Conservation (phyloP, 495 filamentous ascomycete species). For the Pyrenula massariospora region DNA sequence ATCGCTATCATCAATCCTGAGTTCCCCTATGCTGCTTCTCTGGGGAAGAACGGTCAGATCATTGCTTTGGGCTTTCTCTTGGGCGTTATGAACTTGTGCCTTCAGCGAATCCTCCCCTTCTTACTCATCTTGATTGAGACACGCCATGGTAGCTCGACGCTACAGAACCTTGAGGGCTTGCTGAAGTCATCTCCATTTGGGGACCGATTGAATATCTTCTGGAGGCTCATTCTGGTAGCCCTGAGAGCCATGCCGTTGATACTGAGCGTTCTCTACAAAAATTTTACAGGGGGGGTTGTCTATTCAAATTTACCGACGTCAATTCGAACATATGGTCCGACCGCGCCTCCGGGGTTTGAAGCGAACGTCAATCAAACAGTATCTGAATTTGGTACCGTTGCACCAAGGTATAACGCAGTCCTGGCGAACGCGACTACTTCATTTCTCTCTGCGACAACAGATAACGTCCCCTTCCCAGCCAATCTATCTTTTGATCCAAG, state of each 20-base stretch:
- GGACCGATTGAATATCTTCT: neutral
- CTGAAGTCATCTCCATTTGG: neutral
- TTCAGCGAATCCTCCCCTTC: constrained; percentile 1
- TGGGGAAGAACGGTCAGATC: no score
- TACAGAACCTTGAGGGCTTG: constrained; percentile 4
- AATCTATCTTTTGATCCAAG: no score
- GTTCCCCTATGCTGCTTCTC: no score
- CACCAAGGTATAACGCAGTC: no score
- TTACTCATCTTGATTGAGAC: constrained; percentile 1
- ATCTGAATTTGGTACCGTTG: constrained; percentile 4
- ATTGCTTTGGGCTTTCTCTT: constrained; percentile 8
- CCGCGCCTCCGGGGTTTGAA: constrained; percentile 1
- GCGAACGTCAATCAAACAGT: no score
- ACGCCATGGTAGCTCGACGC: neutral
- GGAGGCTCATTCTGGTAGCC: neutral
- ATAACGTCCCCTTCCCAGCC: constrained; percentile 4
- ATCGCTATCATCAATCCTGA: no score
- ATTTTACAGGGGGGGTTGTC: constrained; percentile 4
- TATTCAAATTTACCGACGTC: no score
- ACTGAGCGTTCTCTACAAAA: constrained; percentile 10
- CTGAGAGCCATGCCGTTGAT: constrained; percentile 2
- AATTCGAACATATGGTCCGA: constrained; percentile 8
- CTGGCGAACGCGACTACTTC: constrained; percentile 7
- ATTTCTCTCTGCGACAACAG: constrained; percentile 1
- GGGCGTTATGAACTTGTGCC: constrained; percentile 7